Evolutionary conservation across 1,284 basidiomycete genomes (phyloP).

Genomic region (Ceratobasidium theobromae): DNA sequence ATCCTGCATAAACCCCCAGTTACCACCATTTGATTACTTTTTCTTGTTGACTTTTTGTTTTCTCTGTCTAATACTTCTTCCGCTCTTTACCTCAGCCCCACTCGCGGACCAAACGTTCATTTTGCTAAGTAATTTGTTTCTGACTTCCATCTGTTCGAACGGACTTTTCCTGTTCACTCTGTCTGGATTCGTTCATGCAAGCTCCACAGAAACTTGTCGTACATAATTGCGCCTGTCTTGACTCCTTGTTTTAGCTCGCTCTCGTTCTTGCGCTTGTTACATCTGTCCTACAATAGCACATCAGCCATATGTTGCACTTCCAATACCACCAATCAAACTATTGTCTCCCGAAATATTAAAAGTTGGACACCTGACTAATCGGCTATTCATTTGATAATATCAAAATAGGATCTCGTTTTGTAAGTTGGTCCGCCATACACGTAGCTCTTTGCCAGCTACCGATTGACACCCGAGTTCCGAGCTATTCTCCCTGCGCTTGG

Average conservation of each 20-base stretch:
- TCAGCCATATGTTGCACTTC: not conserved
- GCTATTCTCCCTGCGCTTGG: not conserved
- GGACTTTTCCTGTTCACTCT: not conserved
- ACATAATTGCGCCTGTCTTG: slow-evolving; percentile 8
- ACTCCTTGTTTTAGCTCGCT: slow-evolving; percentile 14
- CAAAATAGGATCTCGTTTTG: not conserved
- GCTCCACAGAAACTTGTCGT: slow-evolving; percentile 23
- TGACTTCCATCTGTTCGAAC: slow-evolving; percentile 23
- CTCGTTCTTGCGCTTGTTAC: slow-evolving; percentile 6
- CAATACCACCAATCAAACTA: slow-evolving; percentile 24
- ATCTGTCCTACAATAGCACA: slow-evolving; percentile 22
- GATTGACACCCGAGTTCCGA: not conserved
- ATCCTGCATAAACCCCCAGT: slow-evolving; percentile 24
- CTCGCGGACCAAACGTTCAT: not conserved
- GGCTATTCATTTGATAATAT: not conserved
- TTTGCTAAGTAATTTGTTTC: slow-evolving; percentile 23
- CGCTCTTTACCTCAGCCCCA: not conserved
- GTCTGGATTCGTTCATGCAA: slow-evolving; percentile 28
- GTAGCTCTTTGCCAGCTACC: too few relatives aligned
- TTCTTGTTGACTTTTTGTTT: not conserved
- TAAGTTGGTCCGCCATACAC: not conserved
- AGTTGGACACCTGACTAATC: not conserved
- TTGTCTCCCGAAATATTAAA: not conserved
- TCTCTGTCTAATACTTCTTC: not conserved
- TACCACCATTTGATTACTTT: slow-evolving; percentile 7